Conservation (phyloP, 2,329 filamentous ascomycete species). For the Nectriaceae sp. region DNA sequence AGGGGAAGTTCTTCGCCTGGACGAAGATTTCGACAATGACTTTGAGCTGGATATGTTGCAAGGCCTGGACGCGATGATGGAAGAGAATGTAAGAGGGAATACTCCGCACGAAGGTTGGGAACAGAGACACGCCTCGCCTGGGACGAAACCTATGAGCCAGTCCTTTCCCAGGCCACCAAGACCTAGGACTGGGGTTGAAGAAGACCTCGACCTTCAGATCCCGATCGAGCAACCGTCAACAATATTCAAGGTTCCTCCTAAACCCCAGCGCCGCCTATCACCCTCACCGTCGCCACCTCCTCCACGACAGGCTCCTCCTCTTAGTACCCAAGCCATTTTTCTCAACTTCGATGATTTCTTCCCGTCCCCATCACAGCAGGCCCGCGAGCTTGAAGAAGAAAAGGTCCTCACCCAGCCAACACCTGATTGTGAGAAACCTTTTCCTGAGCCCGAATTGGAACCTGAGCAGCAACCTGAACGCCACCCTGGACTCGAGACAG, state of each 20-base stretch:
- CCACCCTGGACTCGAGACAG: slow-evolving; percentile 11
- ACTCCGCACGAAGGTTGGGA: background rate
- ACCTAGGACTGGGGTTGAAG: slow-evolving; percentile 10
- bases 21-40: background rate
- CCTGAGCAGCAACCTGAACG: slow-evolving; percentile 13
- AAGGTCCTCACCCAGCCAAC: background rate
- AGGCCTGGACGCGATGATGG: background rate
- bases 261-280: slow-evolving; percentile 1
- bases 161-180: background rate
- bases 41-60: background rate
- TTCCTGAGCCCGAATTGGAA: slow-evolving; percentile 8
- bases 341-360: slow-evolving; percentile 55
- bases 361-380: slow-evolving; percentile 57
- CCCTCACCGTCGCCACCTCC: slow-evolving; percentile 16
- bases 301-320: slow-evolving; percentile 30
- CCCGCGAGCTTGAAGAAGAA: slow-evolving; percentile 51
- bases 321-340: slow-evolving; percentile 56
- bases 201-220: slow-evolving; percentile 21
- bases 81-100: background rate
- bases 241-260: background rate
- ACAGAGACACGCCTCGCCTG: background rate
- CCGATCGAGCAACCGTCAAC: background rate
- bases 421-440: background rate
- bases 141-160: background rate
- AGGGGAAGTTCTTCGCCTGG: background rate